Evolutionary conservation across 331 rosid species (phyloP).

Genomic region (Stylosanthes scabra): DNA sequence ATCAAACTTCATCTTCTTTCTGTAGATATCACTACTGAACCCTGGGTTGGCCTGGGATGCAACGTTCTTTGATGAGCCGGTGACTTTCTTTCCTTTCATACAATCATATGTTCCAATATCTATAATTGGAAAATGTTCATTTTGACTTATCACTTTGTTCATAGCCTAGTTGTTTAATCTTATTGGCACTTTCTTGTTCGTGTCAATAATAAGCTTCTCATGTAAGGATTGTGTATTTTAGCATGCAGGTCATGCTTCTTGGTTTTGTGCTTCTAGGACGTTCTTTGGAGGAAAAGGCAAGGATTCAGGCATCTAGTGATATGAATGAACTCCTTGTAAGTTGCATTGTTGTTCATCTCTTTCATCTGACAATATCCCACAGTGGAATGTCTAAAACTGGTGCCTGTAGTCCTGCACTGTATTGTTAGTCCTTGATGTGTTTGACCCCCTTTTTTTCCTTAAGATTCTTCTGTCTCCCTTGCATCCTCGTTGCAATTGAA

Average conservation of each 20-base stretch:
- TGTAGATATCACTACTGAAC: constrained; percentile 85
- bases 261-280: constrained; percentile 99
- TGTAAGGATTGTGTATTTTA: constrained; percentile 57
- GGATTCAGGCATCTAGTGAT: constrained; percentile 95
- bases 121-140: constrained; percentile 31
- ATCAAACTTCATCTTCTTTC: constrained; percentile 31
- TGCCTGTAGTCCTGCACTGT: background rate
- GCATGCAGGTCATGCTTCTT: constrained; percentile 99
- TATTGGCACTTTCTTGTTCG: constrained; percentile 23
- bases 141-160: constrained; percentile 33
- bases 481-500: constrained; percentile 28
- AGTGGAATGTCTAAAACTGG: background rate
- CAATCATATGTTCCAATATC: constrained; percentile 46
- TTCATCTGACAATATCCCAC: constrained; percentile 10
- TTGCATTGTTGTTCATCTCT: constrained; percentile 24
- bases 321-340: constrained; percentile 97
- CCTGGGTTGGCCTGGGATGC: constrained; percentile 89
- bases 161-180: constrained; percentile 10
- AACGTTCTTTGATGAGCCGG: constrained; percentile 98
- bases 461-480: constrained; percentile 23
- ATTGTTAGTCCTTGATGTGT: constrained; percentile 13
- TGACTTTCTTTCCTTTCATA: constrained; percentile 69
- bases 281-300: constrained; percentile 92
- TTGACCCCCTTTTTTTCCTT: background rate
- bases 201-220: constrained; percentile 52